Conservation (phyloP, 306 rosid species). For the Macrotyloma uniflorum region DNA sequence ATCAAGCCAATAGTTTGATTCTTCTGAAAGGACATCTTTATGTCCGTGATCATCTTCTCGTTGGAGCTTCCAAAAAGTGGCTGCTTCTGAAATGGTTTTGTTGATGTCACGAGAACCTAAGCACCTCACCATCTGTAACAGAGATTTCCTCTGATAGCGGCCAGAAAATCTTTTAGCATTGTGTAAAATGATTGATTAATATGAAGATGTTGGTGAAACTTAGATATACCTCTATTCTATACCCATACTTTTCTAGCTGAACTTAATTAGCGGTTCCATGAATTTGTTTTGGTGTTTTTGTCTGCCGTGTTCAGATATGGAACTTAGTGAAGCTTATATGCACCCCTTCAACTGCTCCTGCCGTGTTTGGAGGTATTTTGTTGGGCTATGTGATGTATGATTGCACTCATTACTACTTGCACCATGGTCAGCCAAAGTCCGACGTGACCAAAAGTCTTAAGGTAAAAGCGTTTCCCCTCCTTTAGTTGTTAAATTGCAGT, state of each 20-base stretch:
- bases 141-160: neutral
- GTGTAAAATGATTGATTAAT: constrained; percentile 4
- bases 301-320: constrained; percentile 65
- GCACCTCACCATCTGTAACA: constrained; percentile 4
- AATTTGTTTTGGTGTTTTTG: constrained; percentile 28
- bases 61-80: constrained; percentile 2
- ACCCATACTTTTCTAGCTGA: neutral
- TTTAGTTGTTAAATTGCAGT: constrained; percentile 8
- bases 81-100: constrained; percentile 18
- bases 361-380: constrained; percentile 82
- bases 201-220: constrained; percentile 13
- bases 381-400: constrained; percentile 93
- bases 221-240: neutral
- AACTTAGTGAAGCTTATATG: constrained; percentile 57
- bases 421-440: constrained; percentile 86
- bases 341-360: constrained; percentile 68
- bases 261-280: constrained; percentile 26
- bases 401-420: constrained; percentile 90
- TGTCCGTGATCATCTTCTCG: neutral
- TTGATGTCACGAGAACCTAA: neutral
- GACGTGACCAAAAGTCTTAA: constrained; percentile 57
- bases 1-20: neutral
- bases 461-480: constrained; percentile 53
- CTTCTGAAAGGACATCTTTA: neutral
- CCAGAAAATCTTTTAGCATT: neutral